These are phyloP conservation scores for Penicillium longicatenatum DNA, from an alignment of 495 filamentous ascomycete species.

Conservation along the genomic window DNA sequence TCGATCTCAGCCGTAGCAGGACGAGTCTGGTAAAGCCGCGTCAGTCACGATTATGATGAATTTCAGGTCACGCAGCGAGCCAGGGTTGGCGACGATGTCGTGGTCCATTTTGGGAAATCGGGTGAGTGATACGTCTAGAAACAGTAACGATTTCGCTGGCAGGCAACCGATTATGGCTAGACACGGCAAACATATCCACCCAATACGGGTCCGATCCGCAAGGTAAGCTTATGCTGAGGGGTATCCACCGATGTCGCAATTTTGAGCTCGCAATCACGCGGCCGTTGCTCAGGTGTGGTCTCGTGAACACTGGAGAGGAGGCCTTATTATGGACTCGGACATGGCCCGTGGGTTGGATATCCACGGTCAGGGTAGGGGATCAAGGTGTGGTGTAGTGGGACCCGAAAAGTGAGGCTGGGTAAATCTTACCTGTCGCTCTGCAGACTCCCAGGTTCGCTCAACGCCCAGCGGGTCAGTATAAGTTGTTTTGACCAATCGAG, in stretches of 20 bases:
- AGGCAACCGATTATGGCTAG: conserved; percentile 7
- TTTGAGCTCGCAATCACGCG: not conserved
- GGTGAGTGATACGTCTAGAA: conserved; percentile 3
- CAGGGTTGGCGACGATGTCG: not conserved
- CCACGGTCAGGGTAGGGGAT: not conserved
- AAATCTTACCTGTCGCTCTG: conserved; percentile 61
- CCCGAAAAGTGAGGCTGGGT: conserved; percentile 8
- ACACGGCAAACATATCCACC: not conserved
- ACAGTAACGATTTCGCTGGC: not conserved
- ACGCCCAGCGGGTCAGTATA: conserved; percentile 72
- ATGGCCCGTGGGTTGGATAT: not conserved
- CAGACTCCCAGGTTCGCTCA: conserved; percentile 77
- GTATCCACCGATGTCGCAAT: not conserved
- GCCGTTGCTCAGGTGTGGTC: not conserved
- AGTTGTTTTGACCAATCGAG: conserved; percentile 67
- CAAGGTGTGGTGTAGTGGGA: conserved; percentile 1
- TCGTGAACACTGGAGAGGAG: not conserved
- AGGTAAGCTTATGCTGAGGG: not conserved
- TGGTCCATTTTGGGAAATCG: not conserved
- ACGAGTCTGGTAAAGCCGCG: conserved; percentile 51
- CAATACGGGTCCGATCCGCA: not conserved
- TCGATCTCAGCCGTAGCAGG: conserved; percentile 72
- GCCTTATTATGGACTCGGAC: not conserved
- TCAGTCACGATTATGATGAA: not conserved
- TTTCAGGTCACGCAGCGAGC: not conserved